Conservation (phyloP, 306 rosid genomes). For the Vigna angularis region DNA sequence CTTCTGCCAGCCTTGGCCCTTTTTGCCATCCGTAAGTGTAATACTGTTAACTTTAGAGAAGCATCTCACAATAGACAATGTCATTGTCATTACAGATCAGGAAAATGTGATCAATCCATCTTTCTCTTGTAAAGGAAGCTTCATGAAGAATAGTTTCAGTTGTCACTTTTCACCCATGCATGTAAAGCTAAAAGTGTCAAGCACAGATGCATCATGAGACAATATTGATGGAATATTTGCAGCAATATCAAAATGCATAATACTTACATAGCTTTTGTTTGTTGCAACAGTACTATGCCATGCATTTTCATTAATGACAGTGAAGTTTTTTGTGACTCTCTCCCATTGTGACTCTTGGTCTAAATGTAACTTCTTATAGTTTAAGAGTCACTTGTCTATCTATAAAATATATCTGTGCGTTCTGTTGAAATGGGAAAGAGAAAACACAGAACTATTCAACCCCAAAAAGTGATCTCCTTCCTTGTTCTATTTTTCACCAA, state of each 20-base stretch:
- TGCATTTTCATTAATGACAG: neutral
- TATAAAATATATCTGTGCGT: neutral
- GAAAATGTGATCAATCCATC: conserved; percentile 13
- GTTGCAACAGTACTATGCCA: neutral
- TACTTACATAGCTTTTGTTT: neutral
- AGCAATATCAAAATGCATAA: conserved; percentile 30
- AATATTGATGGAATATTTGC: conserved; percentile 16
- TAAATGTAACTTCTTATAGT: neutral
- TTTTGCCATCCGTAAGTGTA: too few relatives aligned
- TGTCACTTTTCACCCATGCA: conserved; percentile 8
- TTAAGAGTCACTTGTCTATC: neutral
- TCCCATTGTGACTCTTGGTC: neutral
- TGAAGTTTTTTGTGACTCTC: neutral
- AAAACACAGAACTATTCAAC: neutral
- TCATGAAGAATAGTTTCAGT: neutral
- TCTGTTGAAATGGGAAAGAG: neutral
- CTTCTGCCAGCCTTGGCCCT: too few relatives aligned
- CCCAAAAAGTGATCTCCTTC: neutral
- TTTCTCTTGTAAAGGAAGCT: conserved; percentile 18
- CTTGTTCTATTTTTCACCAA: neutral
- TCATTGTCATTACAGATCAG: conserved; percentile 25
- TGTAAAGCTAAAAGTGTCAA: conserved; percentile 23
- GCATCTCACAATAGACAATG: conserved; percentile 20
- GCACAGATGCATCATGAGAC: neutral
- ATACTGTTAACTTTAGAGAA: neutral